Evolutionary conservation across 164 flowering plant genomes (phyloP), one percentile per base, ranked within the genome.

Genomic region (Taxillus chinensis): DNA sequence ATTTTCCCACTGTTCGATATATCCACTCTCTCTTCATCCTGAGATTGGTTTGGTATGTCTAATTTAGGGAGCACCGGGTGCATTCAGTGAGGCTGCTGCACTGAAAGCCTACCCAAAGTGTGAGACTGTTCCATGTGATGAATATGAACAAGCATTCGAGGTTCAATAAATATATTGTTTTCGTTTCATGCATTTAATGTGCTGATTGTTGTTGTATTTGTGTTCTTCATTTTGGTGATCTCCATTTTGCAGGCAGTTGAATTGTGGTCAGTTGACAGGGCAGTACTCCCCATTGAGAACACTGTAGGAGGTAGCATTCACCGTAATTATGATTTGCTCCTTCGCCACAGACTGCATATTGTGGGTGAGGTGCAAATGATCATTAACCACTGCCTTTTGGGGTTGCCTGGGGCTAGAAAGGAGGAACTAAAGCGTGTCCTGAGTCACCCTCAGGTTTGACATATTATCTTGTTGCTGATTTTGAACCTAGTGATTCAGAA

Each of bases 211-310:
- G 27, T 49, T 39, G 16, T 38, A 11, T 0, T 8, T 27, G 10
- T 6, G 7, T 43, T 43, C 10, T 43, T 6, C 46, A 43, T 7
- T 41, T 55, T n/a, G n/a, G 11, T n/a, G 8, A 12, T 4, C 59
- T 57, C 5, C 15, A n/a, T 67, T 70, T 54, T 12, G 45, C 82
- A 86, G 87, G 92, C 92, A n/a, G 92, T 86, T 70, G 92, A 86
- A 64, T 59, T 80, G 50, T 83, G 92, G 84, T 65, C 79, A 45
- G 92, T 79, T 59, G 89, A 86, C 70, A 82, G 73, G 66, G 92
- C 92, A 16, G 84, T 86, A 60, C 77, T 86, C 8, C 92, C 92
- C 9, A 78, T 86, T 45, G 92, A 86, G 70, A 86, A 79, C 60
- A 76, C 84, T 16, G 73, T 84, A 3, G 92, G 77, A 57, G 92